Conservation (phyloP, 345 rosid species). For the Theobroma cacao region DNA sequence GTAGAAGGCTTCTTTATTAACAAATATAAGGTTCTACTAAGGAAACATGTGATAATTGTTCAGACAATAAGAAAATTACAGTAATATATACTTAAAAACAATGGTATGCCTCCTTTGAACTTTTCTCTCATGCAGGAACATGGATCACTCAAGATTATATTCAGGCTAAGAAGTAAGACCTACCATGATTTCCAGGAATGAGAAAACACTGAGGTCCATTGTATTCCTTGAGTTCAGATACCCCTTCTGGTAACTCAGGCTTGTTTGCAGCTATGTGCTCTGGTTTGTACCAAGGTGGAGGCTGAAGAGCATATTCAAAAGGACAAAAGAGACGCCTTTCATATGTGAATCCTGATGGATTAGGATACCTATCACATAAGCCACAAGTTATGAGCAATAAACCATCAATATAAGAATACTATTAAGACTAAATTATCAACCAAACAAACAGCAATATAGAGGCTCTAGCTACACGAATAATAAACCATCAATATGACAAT, state of each 20-base stretch:
- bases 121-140: neutral
- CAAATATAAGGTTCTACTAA: neutral
- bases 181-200: constrained; percentile 99
- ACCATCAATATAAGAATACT: neutral
- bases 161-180: constrained; percentile 31
- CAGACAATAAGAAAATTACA: constrained; percentile 4
- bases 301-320: constrained; percentile 95
- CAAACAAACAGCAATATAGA: neutral
- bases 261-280: constrained; percentile 79
- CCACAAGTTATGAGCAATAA: neutral
- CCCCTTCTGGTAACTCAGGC: constrained; percentile 78
- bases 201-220: constrained; percentile 91
- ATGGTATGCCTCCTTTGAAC: neutral
- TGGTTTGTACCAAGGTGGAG: constrained; percentile 75
- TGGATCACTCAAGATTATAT: constrained; percentile 18
- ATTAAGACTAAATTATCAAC: neutral
- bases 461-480: constrained; percentile 6
- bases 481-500: constrained; percentile 2
- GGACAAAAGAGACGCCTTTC: constrained; percentile 90
- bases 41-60: neutral
- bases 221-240: constrained; percentile 72
- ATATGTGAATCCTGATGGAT: constrained; percentile 89
- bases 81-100: neutral
- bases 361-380: constrained; percentile 69
- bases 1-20: neutral